A percentile compares a stretch with the other conserved stretches of the same genome.
phyloP scores from a whole-genome alignment of 305 asterid genomes.

The Petunia hybrid region DNA sequence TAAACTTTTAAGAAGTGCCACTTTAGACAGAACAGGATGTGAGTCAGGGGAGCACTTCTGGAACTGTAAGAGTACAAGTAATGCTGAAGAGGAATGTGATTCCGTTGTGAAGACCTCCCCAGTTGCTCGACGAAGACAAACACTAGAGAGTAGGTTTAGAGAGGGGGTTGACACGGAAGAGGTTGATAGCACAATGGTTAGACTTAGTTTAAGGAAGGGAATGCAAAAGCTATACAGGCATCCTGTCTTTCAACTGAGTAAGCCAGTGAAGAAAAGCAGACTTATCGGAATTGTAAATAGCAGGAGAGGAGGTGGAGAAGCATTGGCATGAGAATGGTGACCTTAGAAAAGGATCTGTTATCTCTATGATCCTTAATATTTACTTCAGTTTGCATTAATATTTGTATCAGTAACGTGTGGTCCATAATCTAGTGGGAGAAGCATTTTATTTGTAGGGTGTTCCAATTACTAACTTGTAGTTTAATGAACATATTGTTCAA shows the following conservation, averaged over 20 bases:
- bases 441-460: slow-evolving; percentile 11
- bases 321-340: slow-evolving; percentile 32
- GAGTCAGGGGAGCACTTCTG: slow-evolving; percentile 37
- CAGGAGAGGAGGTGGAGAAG: slow-evolving; percentile 39
- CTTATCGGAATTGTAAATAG: slow-evolving; percentile 41
- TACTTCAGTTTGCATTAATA: slow-evolving; percentile 19
- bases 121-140: slow-evolving; percentile 45
- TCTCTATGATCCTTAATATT: slow-evolving; percentile 12
- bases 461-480: slow-evolving; percentile 28
- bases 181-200: slow-evolving; percentile 57
- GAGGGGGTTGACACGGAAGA: slow-evolving; percentile 58
- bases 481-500: slow-evolving; percentile 18
- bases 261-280: slow-evolving; percentile 52
- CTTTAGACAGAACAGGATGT: slow-evolving; percentile 44
- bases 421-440: slow-evolving; percentile 26
- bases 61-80: slow-evolving; percentile 46
- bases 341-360: slow-evolving; percentile 18
- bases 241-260: slow-evolving; percentile 70
- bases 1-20: slow-evolving; percentile 40
- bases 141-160: slow-evolving; percentile 47
- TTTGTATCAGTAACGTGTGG: slow-evolving; percentile 29
- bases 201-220: slow-evolving; percentile 58
- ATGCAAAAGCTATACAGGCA: slow-evolving; percentile 62
- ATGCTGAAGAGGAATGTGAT: slow-evolving; percentile 44
- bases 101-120: slow-evolving; percentile 35